A percentile compares a stretch with the other conserved stretches of the same genome.
Conservation (phyloP, 352 stramenopile genomes). For the Pythium aristosporum region DNA sequence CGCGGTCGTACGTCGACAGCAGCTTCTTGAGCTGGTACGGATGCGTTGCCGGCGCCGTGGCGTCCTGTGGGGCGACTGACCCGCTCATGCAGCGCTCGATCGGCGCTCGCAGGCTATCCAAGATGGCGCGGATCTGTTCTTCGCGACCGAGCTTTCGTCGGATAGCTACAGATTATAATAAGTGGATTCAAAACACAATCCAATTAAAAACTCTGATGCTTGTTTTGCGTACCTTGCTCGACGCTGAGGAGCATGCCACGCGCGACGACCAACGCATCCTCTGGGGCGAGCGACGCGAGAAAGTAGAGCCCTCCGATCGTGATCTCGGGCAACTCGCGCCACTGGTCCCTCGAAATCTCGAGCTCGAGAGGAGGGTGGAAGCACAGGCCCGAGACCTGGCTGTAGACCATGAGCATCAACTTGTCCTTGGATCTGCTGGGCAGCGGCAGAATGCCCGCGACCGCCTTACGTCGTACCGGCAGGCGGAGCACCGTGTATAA, state of each 20-base stretch:
- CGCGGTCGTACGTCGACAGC: conserved; percentile 17
- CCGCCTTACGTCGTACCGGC: conserved; percentile 14
- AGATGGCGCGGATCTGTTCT: conserved; percentile 17
- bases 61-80: neutral
- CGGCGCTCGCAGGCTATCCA: conserved; percentile 14
- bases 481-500: conserved; percentile 20
- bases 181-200: neutral
- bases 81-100: conserved; percentile 18
- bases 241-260: conserved; percentile 20
- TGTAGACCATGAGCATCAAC: conserved; percentile 23
- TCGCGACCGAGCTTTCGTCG: conserved; percentile 10
- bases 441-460: conserved; percentile 13
- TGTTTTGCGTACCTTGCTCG: conserved; percentile 11
- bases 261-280: conserved; percentile 4
- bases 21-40: conserved; percentile 27
- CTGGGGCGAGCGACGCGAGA: conserved; percentile 17
- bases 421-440: conserved; percentile 13
- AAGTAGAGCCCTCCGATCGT: conserved; percentile 22
- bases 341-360: conserved; percentile 20
- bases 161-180: conserved; percentile 1
- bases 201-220: neutral
- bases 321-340: conserved; percentile 21
- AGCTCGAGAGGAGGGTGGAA: conserved; percentile 23
- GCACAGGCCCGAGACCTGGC: conserved; percentile 23
- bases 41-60: conserved; percentile 11